Evolutionary conservation across 768 basidiomycete species (phyloP).

Genomic region (Boletus rufocinnamomeus): DNA sequence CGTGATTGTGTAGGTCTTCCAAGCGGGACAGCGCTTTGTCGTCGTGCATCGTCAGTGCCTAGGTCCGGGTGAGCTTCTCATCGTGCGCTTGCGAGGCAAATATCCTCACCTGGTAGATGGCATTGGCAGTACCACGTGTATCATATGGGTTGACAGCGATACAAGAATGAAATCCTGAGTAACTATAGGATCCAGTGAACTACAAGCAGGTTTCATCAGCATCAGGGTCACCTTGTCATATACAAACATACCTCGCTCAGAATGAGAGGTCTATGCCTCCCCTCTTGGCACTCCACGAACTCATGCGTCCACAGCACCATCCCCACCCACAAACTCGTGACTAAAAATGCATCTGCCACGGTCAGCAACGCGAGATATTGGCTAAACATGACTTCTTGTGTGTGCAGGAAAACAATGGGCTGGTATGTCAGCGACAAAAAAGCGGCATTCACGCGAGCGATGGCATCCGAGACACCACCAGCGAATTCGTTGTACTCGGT

Average conservation of each 20-base stretch:
- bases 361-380: slow-evolving; percentile 83
- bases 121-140: slow-evolving; percentile 77
- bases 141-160: slow-evolving; percentile 89
- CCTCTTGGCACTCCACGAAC: slow-evolving; percentile 85
- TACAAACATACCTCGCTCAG: slow-evolving; percentile 64
- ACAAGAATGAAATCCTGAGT: slow-evolving; percentile 84
- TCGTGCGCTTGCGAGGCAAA: not conserved
- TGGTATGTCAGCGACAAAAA: slow-evolving; percentile 88
- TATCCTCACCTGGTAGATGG: slow-evolving; percentile 55
- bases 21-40: slow-evolving; percentile 74
- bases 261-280: slow-evolving; percentile 64
- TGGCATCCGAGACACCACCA: slow-evolving; percentile 67
- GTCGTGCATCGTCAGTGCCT: slow-evolving; percentile 75
- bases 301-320: slow-evolving; percentile 84
- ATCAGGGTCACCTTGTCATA: not conserved
- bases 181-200: slow-evolving; percentile 87
- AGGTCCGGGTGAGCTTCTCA: slow-evolving; percentile 1
- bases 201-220: slow-evolving; percentile 26
- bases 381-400: slow-evolving; percentile 79
- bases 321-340: slow-evolving; percentile 82
- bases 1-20: slow-evolving; percentile 86
- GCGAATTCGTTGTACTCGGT: slow-evolving; percentile 75
- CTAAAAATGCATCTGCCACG: slow-evolving; percentile 83
- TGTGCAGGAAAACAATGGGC: slow-evolving; percentile 84
- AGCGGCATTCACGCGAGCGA: slow-evolving; percentile 78